Conservation (phyloP, 2,329 filamentous ascomycete genomes). For the Cryphonectria radicalis region DNA sequence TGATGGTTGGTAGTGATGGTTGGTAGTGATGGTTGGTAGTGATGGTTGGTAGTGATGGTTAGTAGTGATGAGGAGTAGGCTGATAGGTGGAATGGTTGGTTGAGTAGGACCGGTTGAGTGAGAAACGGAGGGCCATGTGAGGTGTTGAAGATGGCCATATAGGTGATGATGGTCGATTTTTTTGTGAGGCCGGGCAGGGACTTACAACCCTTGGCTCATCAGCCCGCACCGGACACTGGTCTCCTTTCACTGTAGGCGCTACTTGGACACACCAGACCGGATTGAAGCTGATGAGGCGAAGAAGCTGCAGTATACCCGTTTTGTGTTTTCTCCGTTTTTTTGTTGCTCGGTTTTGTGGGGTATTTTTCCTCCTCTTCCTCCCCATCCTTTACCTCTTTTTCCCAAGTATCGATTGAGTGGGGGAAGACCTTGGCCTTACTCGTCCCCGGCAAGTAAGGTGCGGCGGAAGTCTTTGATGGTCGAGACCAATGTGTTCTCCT, state of each 20-base stretch:
- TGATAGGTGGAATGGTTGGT: background rate
- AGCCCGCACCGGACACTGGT: conserved; percentile 3
- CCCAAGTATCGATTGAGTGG: background rate
- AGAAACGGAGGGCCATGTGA: background rate
- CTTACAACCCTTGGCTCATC: background rate
- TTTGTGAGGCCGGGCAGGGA: background rate
- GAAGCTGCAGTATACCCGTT: conserved; percentile 1
- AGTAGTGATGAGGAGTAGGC: background rate
- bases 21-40: background rate
- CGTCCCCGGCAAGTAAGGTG: background rate
- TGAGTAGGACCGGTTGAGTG: background rate
- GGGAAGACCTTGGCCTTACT: background rate
- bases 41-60: background rate
- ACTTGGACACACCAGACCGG: conserved; percentile 1
- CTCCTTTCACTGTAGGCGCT: background rate
- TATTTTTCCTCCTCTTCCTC: background rate
- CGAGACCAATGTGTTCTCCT: background rate
- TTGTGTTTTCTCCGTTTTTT: background rate
- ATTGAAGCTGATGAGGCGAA: conserved; percentile 2
- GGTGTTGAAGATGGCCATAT: background rate
- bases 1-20: background rate
- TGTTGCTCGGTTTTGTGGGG: conserved; percentile 2
- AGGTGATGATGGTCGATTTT: background rate
- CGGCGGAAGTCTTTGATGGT: background rate
- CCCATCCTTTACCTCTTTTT: background rate